Base-by-base conservation (phyloP, 441 rosid species). In the Pelargonium australe region DNA sequence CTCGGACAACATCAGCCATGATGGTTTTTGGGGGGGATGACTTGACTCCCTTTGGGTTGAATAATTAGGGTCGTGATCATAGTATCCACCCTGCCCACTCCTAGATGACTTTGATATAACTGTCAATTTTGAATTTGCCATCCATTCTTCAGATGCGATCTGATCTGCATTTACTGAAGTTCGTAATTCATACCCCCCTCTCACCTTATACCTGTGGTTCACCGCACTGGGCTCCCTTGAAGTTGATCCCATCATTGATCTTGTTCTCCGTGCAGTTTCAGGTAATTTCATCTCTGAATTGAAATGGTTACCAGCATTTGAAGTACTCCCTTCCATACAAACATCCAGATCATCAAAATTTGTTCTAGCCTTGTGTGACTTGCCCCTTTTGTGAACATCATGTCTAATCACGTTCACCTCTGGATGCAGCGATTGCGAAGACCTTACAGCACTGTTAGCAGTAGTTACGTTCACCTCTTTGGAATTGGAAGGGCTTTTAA, bases 1-100 rank as follows among this genome's bases (percentile, higher is more conserved):
- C 74, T 84, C 86, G 43, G 83, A 82, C 79, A 89, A 73, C 87
- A 84, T 81, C 80, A 89, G 77, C 95, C 95, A 89, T 44, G 95
- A 80, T 61, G 79, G 58, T 78, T 83, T 89, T 66, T 79, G 73
- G 20, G 73, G 70, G 63, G 75, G 67, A 63, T 71, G 73, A 72
- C 77, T 78, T 75, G 80, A 73, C 64, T 76, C 81, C 23, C 76
- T 78, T 55, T 67, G 81, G 60, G 68, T 61, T 51, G 70, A 72
- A 45, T 71, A 68, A 60, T 70, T 68, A 61, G 75, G 73, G 63
- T 77, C 72, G 69, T 70, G 74, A 64, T 69, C 76, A 72, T 20
- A 60, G 64, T 60, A 20, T 7, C 65, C 76, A 44, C 72, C 75
- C 53, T 40, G 70, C 72, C 51, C 72, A 68, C 63, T 76, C 78